Conservation (phyloP, 345 rosid genomes). For the Lumnitzera racemosa region DNA sequence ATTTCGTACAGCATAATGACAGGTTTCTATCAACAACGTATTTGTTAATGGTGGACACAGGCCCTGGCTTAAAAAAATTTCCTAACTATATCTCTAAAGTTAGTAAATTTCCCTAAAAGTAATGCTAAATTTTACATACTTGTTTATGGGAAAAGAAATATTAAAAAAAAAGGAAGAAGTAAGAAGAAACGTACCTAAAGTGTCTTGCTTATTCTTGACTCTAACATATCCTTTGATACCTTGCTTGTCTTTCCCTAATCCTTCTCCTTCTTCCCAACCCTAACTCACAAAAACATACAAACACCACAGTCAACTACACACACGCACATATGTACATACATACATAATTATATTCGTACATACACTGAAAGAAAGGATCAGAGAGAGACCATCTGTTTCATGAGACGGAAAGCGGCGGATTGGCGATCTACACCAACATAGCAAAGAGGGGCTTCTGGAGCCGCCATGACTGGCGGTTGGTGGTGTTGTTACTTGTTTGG, state of each 20-base stretch:
- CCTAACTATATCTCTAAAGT: too few species aligned
- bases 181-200: constrained; percentile 38
- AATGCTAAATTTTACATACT: too few species aligned
- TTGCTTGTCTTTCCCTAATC: constrained; percentile 96
- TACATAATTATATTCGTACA: not conserved
- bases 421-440: constrained; percentile 73
- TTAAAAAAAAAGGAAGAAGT: not conserved
- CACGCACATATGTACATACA: not conserved
- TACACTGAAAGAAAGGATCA: not conserved
- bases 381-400: constrained; percentile 80
- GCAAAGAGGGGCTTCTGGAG: constrained; percentile 84
- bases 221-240: constrained; percentile 86
- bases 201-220: constrained; percentile 88
- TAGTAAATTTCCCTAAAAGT: too few species aligned
- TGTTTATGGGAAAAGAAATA: not conserved
- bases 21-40: too few species aligned
- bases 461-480: constrained; percentile 47
- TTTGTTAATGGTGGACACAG: too few species aligned
- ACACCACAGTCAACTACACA: not conserved
- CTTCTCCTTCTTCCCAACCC: constrained; percentile 99
- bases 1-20: too few species aligned
- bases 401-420: constrained; percentile 90
- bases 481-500: constrained; percentile 4
- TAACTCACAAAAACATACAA: constrained; percentile 11
- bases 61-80: too few species aligned